Base-by-base conservation (phyloP, 345 rosid species). In the Ceriops zippeliana region DNA sequence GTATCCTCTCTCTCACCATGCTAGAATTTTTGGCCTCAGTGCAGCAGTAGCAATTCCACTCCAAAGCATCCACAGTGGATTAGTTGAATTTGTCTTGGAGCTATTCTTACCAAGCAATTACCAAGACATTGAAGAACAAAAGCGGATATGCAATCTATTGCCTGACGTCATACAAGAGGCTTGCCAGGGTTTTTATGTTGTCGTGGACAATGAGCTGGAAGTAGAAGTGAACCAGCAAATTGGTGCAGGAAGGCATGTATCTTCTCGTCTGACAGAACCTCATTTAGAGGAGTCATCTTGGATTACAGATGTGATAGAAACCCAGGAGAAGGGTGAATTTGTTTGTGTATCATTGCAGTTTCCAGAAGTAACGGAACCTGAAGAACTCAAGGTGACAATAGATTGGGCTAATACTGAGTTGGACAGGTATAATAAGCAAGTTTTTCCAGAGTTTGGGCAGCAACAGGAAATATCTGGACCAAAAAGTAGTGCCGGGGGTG, bases 1-100 rank as follows among this genome's bases (percentile, higher is more conserved):
- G 17, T 91, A 91, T 72, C 92, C 96, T 56, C 89, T 89, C 47
- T 81, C 90, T 21, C 97, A 91, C 82, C 89, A 87, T 54, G 84
- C 84, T 37, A 72, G 68, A 63, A 63, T 78, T 71, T 75, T 78
- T 51, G 70, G 68, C 19, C 63, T 81, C 46, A 71, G 52, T 42
- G 75, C 72, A 61, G 82, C 75, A 52, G 52, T 81, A 0, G 84
- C 84, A 21, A 78, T 81, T 62, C 82, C 77, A 5, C 62, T 78
- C 16, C 62, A 67, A 46, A 78, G 65, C 70, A 47, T 66, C 13
- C 67, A 69, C 38, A 61, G 75, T 4, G 73, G 71, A 16, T 52
- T 53, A 19, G 56, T 70, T 28, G 82, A 75, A 30, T 75, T 75
- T 26, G 82, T 78, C 27, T 38, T 81, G 67, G 84, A 81, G 72